Evolutionary conservation across 371 early-diverging fungal species (phyloP), one percentile per base, ranked within the genome.

Genomic region (Ordospora pajunii): DNA sequence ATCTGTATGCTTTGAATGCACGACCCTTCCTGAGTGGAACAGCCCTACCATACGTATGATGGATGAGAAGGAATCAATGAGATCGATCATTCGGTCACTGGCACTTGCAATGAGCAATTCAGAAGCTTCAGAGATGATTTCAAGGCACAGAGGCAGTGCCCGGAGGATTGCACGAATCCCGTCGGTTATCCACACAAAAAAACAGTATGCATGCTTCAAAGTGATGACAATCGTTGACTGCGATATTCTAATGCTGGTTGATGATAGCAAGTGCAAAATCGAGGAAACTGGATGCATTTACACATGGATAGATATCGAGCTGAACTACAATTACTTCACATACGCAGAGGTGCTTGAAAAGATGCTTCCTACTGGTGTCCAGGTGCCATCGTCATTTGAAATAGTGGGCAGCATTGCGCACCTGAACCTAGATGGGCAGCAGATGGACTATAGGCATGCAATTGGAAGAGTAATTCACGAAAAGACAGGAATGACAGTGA

Each of bases 361-460:
- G 64, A 44, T 66, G 27, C 54, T 71, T 21, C 75, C 73, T n/a
- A 21, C 10, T 9, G 71, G 74, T 17, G 64, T 45, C 9, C 66
- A 76, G 44, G 58, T 64, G n/a, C 78, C 77, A 23, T 52, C 70
- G 11, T 78, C 76, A 12, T 82, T 68, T 78, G 80, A 85, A 51
- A 69, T 70, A n/a, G 72, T 85, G 43, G 85, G 85, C 1, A 46
- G 67, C 27, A 81, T 85, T 52, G 62, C 82, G 11, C 85, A 85
- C 68, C 64, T 85, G 22, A 85, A 85, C 74, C 52, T 85, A 51
- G 81, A 73, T 23, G 78, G 79, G 17, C 79, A 80, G 22, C 71
- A 75, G 25, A 53, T 82, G 7, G 40, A 32, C 17, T 78, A 83
- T 76, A 82, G 81, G 69, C 58, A 78, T 46, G 49, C 79, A 14